Base-by-base conservation (phyloP, 441 rosid species). In the Adansonia rubrostipa region DNA sequence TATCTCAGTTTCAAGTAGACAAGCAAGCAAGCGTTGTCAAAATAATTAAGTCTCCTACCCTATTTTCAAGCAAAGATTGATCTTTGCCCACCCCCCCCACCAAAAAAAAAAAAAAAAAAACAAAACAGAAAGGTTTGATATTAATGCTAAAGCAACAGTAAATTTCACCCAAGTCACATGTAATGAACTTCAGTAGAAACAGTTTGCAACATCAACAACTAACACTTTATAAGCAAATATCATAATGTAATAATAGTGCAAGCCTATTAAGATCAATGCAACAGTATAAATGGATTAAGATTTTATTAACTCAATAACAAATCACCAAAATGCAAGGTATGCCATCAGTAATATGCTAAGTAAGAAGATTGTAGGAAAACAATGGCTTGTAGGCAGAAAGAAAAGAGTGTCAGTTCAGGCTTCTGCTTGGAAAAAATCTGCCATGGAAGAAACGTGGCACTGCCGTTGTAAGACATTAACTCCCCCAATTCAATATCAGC, bases 1-100 rank as follows among this genome's bases (percentile, higher is more conserved):
- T 40, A 73, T 60, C 50, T 63, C 48, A 22, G 51, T 81, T 62
- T 51, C 24, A 10, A 14, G 8, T 50, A 80, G 24, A 20, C 14
- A 78, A 20, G 14, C 58, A 61, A 48, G 1, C 19, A 28, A 36
- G 5, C 42, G 6, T 36, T 36, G 42, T 36, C 42, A 36, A 71
- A 65, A 48, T 36, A 42, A n/a, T 42, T 47, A 50, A 61, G 44
- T 74, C 40, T 48, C 56, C 36, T 20, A 28, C 53, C 56, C 54
- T 33, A 64, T 33, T 61, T 74, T 22, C 42, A 68, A 48, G 14
- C 44, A 11, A 70, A 48, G 58, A 70, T 47, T 70, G 74, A 22
- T 45, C 6, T 69, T 48, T 36, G 42, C 42, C 42, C 42, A 6
- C 42, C 42, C 42, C 42, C 42, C 42, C 42, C 0, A 3, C n/a